Evolutionary conservation across 306 rosid species (phyloP).

Genomic region (Vigna angularis): DNA sequence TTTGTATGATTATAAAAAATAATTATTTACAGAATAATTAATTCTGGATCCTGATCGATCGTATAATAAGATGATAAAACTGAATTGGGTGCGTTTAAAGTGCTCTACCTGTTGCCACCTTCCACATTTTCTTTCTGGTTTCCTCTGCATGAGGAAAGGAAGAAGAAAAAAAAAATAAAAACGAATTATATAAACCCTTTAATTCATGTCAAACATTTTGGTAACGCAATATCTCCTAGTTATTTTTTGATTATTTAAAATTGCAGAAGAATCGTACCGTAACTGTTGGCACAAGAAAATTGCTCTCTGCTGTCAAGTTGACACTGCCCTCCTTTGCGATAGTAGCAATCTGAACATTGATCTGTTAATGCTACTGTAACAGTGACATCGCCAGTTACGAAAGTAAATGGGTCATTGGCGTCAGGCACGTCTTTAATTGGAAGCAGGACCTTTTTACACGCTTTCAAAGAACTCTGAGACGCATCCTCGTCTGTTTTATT

Average conservation of each 20-base stretch:
- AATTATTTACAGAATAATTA: not conserved
- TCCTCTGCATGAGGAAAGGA: not conserved
- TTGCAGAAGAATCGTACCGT: not conserved
- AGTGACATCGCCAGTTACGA: slow-evolving; percentile 7
- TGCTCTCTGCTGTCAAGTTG: not conserved
- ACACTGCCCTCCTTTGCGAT: slow-evolving; percentile 26
- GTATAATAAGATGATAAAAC: not conserved
- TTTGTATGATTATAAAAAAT: not conserved
- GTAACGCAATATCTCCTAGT: not conserved
- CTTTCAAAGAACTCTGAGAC: not conserved
- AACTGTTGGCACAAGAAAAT: slow-evolving; percentile 31
- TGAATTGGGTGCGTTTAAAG: not conserved
- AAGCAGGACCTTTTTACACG: slow-evolving; percentile 48
- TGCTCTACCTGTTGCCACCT: slow-evolving; percentile 17
- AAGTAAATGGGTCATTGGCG: not conserved
- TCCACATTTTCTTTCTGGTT: not conserved
- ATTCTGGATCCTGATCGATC: not conserved
- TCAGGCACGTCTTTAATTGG: slow-evolving; percentile 46
- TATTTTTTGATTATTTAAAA: not conserved
- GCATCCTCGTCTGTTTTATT: not conserved
- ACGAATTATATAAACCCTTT: not conserved
- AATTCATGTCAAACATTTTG: not conserved
- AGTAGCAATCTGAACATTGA: slow-evolving; percentile 43
- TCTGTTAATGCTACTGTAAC: not conserved
- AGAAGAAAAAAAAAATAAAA: not conserved